These are phyloP conservation scores for Akebia trifoliata DNA, from an alignment of 164 flowering plant species.

Conservation along the genomic window DNA sequence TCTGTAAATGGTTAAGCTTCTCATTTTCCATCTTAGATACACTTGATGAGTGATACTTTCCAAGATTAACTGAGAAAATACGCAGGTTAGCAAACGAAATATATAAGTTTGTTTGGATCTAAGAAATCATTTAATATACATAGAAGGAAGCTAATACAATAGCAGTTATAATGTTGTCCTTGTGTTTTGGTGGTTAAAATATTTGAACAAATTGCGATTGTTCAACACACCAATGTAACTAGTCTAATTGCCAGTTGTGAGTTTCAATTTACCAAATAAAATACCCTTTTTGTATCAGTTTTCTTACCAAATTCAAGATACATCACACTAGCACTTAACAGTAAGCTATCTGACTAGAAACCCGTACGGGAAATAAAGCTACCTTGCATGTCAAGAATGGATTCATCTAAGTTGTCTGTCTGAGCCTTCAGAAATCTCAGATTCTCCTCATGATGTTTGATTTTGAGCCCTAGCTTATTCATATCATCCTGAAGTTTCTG, in stretches of 20 bases:
- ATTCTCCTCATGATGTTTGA: constrained; percentile 70
- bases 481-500: constrained; percentile 76
- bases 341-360: neutral
- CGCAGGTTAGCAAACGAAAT: constrained; percentile 4
- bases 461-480: constrained; percentile 42
- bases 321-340: neutral
- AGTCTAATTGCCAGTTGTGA: too few species aligned
- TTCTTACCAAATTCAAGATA: neutral
- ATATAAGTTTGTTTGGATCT: neutral
- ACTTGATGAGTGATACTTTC: constrained; percentile 45
- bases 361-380: neutral
- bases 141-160: neutral
- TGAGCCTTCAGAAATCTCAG: constrained; percentile 41
- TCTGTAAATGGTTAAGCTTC: constrained; percentile 22
- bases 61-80: constrained; percentile 44
- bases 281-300: too few species aligned
- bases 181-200: too few species aligned
- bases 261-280: too few species aligned
- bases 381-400: constrained; percentile 81
- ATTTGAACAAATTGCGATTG: too few species aligned
- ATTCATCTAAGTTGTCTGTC: constrained; percentile 43
- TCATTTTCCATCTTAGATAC: constrained; percentile 18
- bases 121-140: neutral
- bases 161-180: neutral
- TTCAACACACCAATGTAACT: too few species aligned